Conservation (phyloP, 148 eudicot species). For the Mesembryanthemum crystallinum region DNA sequence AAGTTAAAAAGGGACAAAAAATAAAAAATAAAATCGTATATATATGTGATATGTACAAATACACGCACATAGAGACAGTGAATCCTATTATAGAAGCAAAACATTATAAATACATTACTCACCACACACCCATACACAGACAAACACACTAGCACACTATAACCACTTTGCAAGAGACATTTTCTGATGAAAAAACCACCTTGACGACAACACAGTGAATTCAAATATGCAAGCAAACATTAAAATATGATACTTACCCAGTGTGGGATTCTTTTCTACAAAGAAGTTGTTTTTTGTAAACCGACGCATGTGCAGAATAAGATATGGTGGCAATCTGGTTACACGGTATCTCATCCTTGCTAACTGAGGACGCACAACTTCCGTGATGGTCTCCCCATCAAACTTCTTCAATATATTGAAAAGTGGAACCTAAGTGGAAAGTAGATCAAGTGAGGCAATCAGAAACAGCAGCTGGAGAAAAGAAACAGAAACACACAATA, state of each 20-base stretch:
- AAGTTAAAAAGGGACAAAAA: too few relatives aligned
- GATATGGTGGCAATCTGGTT: conserved; percentile 82
- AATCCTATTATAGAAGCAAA: too few relatives aligned
- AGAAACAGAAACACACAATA: neutral
- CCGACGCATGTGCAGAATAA: conserved; percentile 94
- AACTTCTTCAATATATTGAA: conserved; percentile 95
- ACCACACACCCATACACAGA: too few relatives aligned
- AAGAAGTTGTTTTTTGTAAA: conserved; percentile 96
- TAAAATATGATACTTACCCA: conserved; percentile 51
- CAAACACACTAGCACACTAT: neutral
- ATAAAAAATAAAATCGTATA: too few relatives aligned
- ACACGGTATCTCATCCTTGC: conserved; percentile 97
- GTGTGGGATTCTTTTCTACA: conserved; percentile 94
- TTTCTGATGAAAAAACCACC: neutral
- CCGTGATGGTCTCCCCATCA: conserved; percentile 89
- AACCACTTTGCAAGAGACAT: neutral
- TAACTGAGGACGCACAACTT: conserved; percentile 88
- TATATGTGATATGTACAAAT: too few relatives aligned
- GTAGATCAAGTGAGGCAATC: conserved; percentile 3
- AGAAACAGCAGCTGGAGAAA: neutral
- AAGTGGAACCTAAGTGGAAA: conserved; percentile 66
- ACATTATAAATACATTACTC: too few relatives aligned
- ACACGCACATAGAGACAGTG: too few relatives aligned
- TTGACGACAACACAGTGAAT: neutral
- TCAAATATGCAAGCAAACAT: neutral